Evolutionary conservation across 768 basidiomycete species (phyloP), one percentile per base, ranked within the genome.

Genomic region (Tephrocybe sp.): DNA sequence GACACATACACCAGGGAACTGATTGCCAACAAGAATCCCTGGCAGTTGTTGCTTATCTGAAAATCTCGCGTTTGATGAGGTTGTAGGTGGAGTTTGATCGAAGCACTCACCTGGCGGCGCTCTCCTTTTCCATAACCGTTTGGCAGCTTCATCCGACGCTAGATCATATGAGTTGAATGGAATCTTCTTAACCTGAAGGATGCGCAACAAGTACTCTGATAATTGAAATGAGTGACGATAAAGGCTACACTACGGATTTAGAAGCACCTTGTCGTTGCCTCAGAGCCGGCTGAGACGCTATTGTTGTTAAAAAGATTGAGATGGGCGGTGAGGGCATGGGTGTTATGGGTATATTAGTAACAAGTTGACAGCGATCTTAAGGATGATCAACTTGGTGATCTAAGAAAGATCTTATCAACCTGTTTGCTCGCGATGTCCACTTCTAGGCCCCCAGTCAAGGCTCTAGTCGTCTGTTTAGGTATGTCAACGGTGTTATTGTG

Each of bases 111-210:
- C 81, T 60, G 64, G 59, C 33, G 91, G 91, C 0, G 86, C 88
- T 64, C 85, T 93, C 58, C 92, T 76, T 65, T 77, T 86, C 91
- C 91, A 93, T 19, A 91, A 66, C 23, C 73, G 67, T 61, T 92
- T 92, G 13, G 91, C 89, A 16, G 83, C 78, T 60, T 87, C 85
- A 62, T 93, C 89, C 4, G 87, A 89, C 23, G 91, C 91, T 34
- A 93, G 77, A 67, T 93, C 91, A 62, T 90, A 93, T 9, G 87
- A 85, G 0, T 73, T 83, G 69, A 85, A 93, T 6, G 82, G 76
- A 45, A 92, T 87, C 72, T 88, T 92, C 79, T 90, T 89, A 65
- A 85, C 83, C 67, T 93, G 91, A 46, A 93, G 73, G 48, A 86
- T 87, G 44, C 91, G 83, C 48, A 93, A 65, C 38, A 93, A 71